Percentiles rank a stretch among this genome's conserved stretches.
Evolutionary conservation across 1,139 yeast genomes (phyloP).

Genomic region (Saccharomyces hybrid): DNA sequence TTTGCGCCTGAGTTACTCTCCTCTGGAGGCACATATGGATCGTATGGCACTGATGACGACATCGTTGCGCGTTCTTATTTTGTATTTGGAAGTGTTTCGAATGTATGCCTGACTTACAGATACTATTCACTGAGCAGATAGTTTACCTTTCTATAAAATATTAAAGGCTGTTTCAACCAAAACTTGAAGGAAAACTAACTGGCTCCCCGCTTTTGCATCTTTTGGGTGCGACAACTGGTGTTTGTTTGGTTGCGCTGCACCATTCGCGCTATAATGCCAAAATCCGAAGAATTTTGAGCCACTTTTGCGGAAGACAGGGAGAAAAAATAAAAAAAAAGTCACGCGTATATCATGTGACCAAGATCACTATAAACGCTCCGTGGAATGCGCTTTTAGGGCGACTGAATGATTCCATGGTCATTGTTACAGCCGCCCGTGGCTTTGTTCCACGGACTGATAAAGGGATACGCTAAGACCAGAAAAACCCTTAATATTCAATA

Average conservation of each 20-base stretch:
- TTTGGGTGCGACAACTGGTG: background rate
- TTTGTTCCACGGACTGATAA: background rate
- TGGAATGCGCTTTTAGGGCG: background rate
- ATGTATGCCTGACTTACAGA: background rate
- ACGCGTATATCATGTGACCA: background rate
- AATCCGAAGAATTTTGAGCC: slow-evolving; percentile 1
- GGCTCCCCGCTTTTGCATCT: background rate
- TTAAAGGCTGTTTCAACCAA: background rate
- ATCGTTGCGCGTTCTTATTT: slow-evolving; percentile 30
- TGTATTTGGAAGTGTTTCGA: background rate
- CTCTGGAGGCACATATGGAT: slow-evolving; percentile 73
- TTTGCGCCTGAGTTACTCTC: slow-evolving; percentile 25
- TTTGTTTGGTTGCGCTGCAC: background rate
- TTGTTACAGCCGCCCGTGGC: background rate
- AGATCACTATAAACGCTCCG: background rate
- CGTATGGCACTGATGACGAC: slow-evolving; percentile 84
- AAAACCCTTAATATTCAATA: background rate
- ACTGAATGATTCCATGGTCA: background rate
- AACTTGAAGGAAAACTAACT: background rate
- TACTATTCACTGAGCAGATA: background rate
- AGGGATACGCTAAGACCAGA: background rate
- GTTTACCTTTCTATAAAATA: background rate
- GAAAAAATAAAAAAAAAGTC: background rate
- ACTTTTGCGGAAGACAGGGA: background rate
- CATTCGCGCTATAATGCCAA: background rate